Base-by-base conservation (phyloP, 2,329 filamentous ascomycete species). In the Didymella pinodella region DNA sequence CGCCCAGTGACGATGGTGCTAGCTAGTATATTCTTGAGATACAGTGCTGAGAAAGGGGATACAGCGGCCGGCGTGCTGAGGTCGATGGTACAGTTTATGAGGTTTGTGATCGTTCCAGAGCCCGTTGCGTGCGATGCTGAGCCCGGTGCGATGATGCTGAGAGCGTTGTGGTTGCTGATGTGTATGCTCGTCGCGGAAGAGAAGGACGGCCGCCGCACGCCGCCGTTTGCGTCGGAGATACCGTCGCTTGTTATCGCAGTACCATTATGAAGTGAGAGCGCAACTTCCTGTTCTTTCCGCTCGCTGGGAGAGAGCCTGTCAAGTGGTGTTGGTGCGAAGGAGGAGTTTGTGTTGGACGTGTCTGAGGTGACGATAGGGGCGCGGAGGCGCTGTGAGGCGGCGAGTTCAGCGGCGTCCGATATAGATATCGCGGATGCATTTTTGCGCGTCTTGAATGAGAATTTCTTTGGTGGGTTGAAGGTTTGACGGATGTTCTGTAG, bases 1-100 rank as follows among this genome's bases (percentile, higher is more conserved):
- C 87, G 86, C 0, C 93, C 93, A 38, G 89, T 90, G 14, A 97
- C 80, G 26, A 99, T 81, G 18, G 98, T 80, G 48, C 89, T 91
- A 43, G 85, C 79, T 26, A 83, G 81, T 60, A 97, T 86, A 65
- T 89, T 84, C 68, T 90, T 91, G 57, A 97, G 80, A 0, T 83
- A 84, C 34, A 90, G 76, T 28, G 87, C 89, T 3, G 91, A 88
- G 68, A 96, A 95, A 0, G 75, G 69, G 2, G 84, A 84, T 14
- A 54, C 55, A 8, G 58, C 63, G 7, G 83, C 85, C 0, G 90
- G 88, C 18, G 86, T 82, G 0, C 90, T 90, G 83, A 97, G 89
- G 76, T 97, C 91, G 49, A 97, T 85, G 8, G 96, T 85, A 74
- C 91, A 95, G 53, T 82, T 82, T 1, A 80, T 80, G 20, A 97